Evolutionary conservation across 345 rosid genomes (phyloP).

Genomic region (Salix brachista): DNA sequence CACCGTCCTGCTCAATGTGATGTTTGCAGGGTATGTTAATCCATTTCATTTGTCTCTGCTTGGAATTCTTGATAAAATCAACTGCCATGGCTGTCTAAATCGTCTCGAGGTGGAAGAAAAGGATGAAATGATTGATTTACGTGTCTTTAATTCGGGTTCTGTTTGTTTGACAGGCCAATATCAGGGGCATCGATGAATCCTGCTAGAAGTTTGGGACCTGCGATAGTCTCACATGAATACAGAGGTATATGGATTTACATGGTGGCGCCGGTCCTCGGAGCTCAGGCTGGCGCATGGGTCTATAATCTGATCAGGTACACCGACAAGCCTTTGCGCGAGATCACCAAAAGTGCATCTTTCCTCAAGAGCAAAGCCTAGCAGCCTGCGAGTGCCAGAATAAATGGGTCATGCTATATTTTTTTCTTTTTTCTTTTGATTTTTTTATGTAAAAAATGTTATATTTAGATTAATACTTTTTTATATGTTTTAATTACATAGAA

Average conservation of each 20-base stretch:
- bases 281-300: constrained; percentile 67
- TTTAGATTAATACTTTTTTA: too few relatives aligned
- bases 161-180: constrained; percentile 41
- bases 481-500: too few relatives aligned
- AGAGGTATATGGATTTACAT: constrained; percentile 73
- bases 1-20: constrained; percentile 75
- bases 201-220: constrained; percentile 87
- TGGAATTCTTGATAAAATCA: not conserved
- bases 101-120: not conserved
- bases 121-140: not conserved
- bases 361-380: not conserved
- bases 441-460: too few relatives aligned
- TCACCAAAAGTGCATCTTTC: constrained; percentile 25
- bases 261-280: constrained; percentile 58
- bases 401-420: too few relatives aligned
- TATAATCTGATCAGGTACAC: constrained; percentile 71
- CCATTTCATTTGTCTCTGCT: not conserved
- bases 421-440: too few relatives aligned
- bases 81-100: not conserved
- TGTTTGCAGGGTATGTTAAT: constrained; percentile 71
- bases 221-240: constrained; percentile 51
- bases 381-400: too few relatives aligned
- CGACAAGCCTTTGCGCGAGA: constrained; percentile 60
- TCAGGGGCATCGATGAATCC: constrained; percentile 93
- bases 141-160: not conserved